phyloP scores from a whole-genome alignment of 805 yeast genomes.

The Clavispora santaluciae region DNA sequence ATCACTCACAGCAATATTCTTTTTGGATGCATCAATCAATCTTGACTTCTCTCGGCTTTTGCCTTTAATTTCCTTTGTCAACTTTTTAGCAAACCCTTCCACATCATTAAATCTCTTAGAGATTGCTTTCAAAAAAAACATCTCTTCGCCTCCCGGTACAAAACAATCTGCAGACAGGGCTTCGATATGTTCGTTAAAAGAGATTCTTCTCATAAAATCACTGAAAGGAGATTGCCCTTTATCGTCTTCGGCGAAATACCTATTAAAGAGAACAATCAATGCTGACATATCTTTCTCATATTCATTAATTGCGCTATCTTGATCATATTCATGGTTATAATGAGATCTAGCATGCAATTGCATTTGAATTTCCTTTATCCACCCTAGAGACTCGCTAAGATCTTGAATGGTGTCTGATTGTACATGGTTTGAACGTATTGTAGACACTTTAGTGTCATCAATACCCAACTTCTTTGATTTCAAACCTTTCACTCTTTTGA shows the following conservation, averaged over 20 bases:
- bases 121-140: conserved; percentile 41
- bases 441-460: conserved; percentile 17
- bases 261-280: background rate
- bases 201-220: conserved; percentile 17
- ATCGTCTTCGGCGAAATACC: conserved; percentile 1
- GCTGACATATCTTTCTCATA: background rate
- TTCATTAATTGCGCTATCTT: background rate
- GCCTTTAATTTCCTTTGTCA: conserved; percentile 65
- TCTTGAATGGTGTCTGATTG: conserved; percentile 39
- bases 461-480: conserved; percentile 35
- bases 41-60: conserved; percentile 44
- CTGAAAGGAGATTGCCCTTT: conserved; percentile 8
- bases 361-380: conserved; percentile 36
- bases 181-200: conserved; percentile 22
- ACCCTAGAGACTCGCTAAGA: conserved; percentile 35
- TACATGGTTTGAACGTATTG: conserved; percentile 7
- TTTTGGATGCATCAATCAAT: conserved; percentile 17
- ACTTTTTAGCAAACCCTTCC: conserved; percentile 80
- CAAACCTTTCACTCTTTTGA: conserved; percentile 78
- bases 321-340: conserved; percentile 2
- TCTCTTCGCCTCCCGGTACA: conserved; percentile 14
- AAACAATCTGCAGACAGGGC: conserved; percentile 17
- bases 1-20: conserved; percentile 58
- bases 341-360: background rate
- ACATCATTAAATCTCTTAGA: conserved; percentile 81